Base-by-base conservation (phyloP, 2,329 filamentous ascomycete genomes). In the Aureobasidium zeae region DNA sequence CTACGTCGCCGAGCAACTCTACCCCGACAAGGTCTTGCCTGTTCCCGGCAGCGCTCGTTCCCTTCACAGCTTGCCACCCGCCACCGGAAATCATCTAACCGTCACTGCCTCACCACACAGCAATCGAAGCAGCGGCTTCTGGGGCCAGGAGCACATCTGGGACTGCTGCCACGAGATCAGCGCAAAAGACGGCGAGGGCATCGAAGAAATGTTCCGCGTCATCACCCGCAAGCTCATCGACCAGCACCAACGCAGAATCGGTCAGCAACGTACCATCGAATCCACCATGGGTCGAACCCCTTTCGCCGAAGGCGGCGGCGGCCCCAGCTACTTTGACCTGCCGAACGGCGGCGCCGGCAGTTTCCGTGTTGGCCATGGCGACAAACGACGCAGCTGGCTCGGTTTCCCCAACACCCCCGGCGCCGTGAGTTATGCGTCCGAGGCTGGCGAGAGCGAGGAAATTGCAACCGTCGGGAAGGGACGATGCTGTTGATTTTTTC, bases 101-200 rank as follows among this genome's bases (percentile, higher is more conserved):
- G 65, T 55, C 67, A 63, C 61, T 57, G 61, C 61, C 11, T 67
- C 64, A 19, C 66, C 67, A 21, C 62, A 67, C 50, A 66, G 67
- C 55, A 67, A 72, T 52, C 60, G 67, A 22, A 83, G 77, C 55
- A 83, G 77, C 26, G 82, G 83, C 2, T 86, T 87, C 64, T 95
- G 88, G 88, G 86, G 82, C 16, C 85, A 91, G 61, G 88, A 95
- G 58, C 79, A 87, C 5, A 87, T 88, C 41, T 96, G 89, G 88
- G 88, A 95, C 57, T 93, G 87, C 50, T 96, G 89, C 62, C 91
- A 96, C 63, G 91, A 98, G 67, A 89, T 98, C 58, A 88, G 81
- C 53, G 88, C 89, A 35, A 89, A 93, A 69, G 87, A 82, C 56
- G 88, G 88, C 45, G 88, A 95, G 68, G 89, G 89, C 13, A 88